Conservation (phyloP, 2,329 filamentous ascomycete species). For the Achaetomium macrosporum region DNA sequence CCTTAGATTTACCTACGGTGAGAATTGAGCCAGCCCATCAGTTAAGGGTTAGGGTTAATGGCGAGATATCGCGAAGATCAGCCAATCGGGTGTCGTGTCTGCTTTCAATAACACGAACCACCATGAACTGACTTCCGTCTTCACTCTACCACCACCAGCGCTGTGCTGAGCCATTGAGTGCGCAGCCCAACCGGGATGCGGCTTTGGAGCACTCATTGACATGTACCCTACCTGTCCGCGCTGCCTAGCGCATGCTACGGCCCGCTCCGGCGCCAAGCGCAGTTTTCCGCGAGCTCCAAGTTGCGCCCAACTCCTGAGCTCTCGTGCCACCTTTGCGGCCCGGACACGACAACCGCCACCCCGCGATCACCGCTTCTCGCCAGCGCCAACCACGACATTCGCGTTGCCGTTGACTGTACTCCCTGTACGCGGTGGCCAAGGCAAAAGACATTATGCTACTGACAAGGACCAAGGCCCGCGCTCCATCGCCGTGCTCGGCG, state of each 20-base stretch:
- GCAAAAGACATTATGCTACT: slow-evolving; percentile 5
- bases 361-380: background rate
- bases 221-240: slow-evolving; percentile 22
- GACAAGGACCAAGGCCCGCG: background rate
- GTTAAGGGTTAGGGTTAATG: too few relatives aligned
- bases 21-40: too few relatives aligned
- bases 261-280: background rate
- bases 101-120: background rate
- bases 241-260: slow-evolving; percentile 13
- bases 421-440: background rate
- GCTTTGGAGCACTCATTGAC: slow-evolving; percentile 4
- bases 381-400: background rate
- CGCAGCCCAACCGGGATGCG: slow-evolving; percentile 9
- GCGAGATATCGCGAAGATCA: too few relatives aligned
- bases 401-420: background rate
- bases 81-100: background rate
- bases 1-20: too few relatives aligned
- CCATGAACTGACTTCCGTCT: too few relatives aligned
- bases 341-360: background rate
- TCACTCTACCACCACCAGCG: background rate
- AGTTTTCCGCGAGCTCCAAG: background rate
- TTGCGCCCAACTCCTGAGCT: background rate
- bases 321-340: background rate
- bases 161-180: slow-evolving; percentile 14
- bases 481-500: slow-evolving; percentile 65